Evolutionary conservation across 2,329 filamentous ascomycete genomes (phyloP), one percentile per base, ranked within the genome.

Genomic region (Raffaelea ambrosiae): DNA sequence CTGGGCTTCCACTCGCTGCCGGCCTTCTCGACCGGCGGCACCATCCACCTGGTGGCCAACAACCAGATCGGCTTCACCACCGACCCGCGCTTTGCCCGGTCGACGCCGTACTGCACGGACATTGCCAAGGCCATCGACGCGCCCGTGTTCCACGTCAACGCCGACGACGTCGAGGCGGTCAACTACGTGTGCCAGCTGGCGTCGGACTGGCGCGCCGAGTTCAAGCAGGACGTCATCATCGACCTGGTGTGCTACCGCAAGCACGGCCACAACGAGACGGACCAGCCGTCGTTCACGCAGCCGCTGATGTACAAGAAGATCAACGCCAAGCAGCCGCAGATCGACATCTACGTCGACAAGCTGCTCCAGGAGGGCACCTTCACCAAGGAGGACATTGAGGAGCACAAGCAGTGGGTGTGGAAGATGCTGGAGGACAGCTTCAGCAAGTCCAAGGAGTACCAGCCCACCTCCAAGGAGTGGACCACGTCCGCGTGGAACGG

Each of bases 1-100:
- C 86, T 98, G 69, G 93, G 93, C 54, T 96, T 98, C 82, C 86
- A 95, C 72, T 86, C 88, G 46, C 82, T 98, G 35, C 93, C 93
- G 26, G 88, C 86, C 57, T 98, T 96, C 73, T 95, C 94, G 43
- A 97, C 93, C 47, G 93, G 93, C 60, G 93, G 93, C 63, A 98
- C 93, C 50, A 87, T 98, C 59, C 93, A 98, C 70, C 77, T 98
- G 56, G 83, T 98, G 51, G 91, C 97, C 58, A 98, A 98, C 81
- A 98, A 98, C 79, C 93, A 98, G 77, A 98, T 98, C 66, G 93
- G 93, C 68, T 98, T 98, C 77, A 98, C 93, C 47, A 98, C 93
- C 20, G 93, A 98, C 64, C 93, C 93, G 57, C 88, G 93, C 63
- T 98, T 95, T 68, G 85, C 93, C 59, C 89, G 93, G 59, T 98